Evolutionary conservation across 2,329 filamentous ascomycete species (phyloP).

Genomic region (Clathrospora elynae): DNA sequence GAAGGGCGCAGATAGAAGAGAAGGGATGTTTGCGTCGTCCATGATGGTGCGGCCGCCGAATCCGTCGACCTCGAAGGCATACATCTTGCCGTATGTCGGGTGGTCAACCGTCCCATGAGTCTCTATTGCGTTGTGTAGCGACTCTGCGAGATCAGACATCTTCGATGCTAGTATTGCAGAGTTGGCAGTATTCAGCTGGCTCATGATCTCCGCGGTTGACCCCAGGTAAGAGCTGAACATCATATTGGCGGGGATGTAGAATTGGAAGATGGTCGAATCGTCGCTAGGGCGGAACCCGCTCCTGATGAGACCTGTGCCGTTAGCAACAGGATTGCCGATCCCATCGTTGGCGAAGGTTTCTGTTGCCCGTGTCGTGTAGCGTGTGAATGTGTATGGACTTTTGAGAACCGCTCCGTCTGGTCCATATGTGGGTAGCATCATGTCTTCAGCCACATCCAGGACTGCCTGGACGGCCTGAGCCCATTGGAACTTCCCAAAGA

Average conservation of each 20-base stretch:
- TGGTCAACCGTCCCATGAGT: conserved; percentile 50
- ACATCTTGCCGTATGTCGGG: conserved; percentile 48
- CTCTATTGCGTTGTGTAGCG: conserved; percentile 53
- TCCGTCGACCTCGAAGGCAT: conserved; percentile 57
- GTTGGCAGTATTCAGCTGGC: conserved; percentile 50
- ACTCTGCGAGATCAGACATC: conserved; percentile 62
- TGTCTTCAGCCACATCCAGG: conserved; percentile 53
- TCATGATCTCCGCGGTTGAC: conserved; percentile 59
- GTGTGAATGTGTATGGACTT: conserved; percentile 54
- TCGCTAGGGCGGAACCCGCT: conserved; percentile 58
- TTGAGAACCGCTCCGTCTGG: conserved; percentile 51
- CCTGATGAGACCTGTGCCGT: conserved; percentile 56
- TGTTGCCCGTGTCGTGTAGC: conserved; percentile 52
- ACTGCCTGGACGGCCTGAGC: conserved; percentile 52
- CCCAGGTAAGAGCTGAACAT: conserved; percentile 72
- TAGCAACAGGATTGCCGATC: conserved; percentile 57
- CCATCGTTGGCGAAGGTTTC: conserved; percentile 60
- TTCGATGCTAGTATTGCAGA: conserved; percentile 58
- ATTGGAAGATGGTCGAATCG: conserved; percentile 57
- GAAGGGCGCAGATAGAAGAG: conserved; percentile 68
- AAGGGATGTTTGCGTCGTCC: conserved; percentile 75
- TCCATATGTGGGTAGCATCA: conserved; percentile 57
- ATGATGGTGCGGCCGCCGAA: conserved; percentile 61
- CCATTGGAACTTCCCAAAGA: conserved; percentile 58
- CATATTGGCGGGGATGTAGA: conserved; percentile 64